Conservation (phyloP, 2,329 filamentous ascomycete species). For the Pseudogymnoascus pannorum region DNA sequence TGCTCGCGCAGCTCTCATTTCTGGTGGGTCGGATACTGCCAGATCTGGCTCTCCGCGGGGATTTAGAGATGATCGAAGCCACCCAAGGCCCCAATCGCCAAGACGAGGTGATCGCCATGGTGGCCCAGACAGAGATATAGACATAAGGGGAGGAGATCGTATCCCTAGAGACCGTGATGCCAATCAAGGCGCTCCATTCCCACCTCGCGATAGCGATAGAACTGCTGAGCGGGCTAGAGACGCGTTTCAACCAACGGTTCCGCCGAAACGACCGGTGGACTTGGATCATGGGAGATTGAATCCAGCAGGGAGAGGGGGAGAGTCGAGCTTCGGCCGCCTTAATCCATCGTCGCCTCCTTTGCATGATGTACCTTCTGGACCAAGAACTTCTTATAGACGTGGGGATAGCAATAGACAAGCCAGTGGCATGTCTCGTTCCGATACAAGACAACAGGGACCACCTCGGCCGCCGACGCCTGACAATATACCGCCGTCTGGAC, state of each 20-base stretch:
- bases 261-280: slow-evolving; percentile 35
- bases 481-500: slow-evolving; percentile 29
- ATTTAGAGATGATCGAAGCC: slow-evolving; percentile 25
- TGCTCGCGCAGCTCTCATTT: slow-evolving; percentile 28
- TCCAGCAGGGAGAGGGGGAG: slow-evolving; percentile 37
- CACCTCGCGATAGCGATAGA: slow-evolving; percentile 29
- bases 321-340: slow-evolving; percentile 56
- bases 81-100: slow-evolving; percentile 42
- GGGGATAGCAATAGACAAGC: slow-evolving; percentile 32
- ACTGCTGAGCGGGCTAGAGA: slow-evolving; percentile 31
- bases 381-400: slow-evolving; percentile 43
- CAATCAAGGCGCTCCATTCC: neutral
- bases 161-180: neutral
- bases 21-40: slow-evolving; percentile 20
- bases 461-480: slow-evolving; percentile 27
- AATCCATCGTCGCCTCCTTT: slow-evolving; percentile 40
- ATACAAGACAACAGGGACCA: slow-evolving; percentile 22
- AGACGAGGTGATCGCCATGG: slow-evolving; percentile 34
- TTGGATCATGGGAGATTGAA: slow-evolving; percentile 42
- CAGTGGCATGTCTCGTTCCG: slow-evolving; percentile 32
- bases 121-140: slow-evolving; percentile 31
- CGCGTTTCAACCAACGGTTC: slow-evolving; percentile 32
- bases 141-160: slow-evolving; percentile 31
- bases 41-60: slow-evolving; percentile 25
- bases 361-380: slow-evolving; percentile 47